Base-by-base conservation (phyloP, 768 basidiomycete genomes). In the Lanmaoa rubissima region DNA sequence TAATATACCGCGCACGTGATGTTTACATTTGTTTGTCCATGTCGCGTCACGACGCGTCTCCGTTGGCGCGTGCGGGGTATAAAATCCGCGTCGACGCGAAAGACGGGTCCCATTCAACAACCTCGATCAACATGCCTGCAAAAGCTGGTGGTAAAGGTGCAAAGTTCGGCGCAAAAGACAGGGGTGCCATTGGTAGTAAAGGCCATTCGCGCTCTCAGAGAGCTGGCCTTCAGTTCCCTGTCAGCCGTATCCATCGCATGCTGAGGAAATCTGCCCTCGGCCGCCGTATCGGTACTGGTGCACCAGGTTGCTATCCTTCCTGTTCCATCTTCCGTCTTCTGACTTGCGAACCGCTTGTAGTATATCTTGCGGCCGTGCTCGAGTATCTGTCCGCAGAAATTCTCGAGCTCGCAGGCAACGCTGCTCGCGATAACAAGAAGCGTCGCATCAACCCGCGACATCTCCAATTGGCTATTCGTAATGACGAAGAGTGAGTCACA, bases 401-500 rank as follows among this genome's bases (percentile, higher is more conserved):
- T 72, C 84, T 96, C 65, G 94, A 96, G 77, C 79, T 96, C 43
- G 93, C 94, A 58, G 94, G 94, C 38, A 90, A 91, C 55, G 90
- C 91, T 36, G 90, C 91, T 42, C 88, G 90, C 55, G 90, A 90
- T 75, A 92, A 92, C 81, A 92, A 92, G 82, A 92, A 94, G 78
- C 89, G 92, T 62, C 92, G 94, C 84, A 95, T 96, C 68, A 91
- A 95, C 28, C 94, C 94, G 45, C 88, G 94, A 74, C 94, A 97
- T 75, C 78, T 96, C 47, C 94, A 97, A 73, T 85, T 96, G 61
- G 94, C 94, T 60, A 94, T 97, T 75, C 85, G 94, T 50, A 93
- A 95, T 72, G 93, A 95, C 60, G 93, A 95, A 74, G 93, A 92
- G 87, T 87, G 63, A 57, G 83, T 75, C 10, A 14, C 8, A 16